Conservation (phyloP, 441 rosid species). For the Melastoma candidum region DNA sequence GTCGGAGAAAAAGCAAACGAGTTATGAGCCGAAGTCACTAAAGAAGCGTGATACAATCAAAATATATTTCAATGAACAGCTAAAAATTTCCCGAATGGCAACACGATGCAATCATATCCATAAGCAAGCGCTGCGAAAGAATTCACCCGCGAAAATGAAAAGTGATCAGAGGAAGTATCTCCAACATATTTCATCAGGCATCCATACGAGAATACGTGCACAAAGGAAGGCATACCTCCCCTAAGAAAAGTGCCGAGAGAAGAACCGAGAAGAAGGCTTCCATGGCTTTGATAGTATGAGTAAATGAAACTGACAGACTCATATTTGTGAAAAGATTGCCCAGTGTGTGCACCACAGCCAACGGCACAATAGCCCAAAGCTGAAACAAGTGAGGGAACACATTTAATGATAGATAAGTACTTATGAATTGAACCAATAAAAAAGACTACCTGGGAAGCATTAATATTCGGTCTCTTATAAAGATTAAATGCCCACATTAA, state of each 20-base stretch:
- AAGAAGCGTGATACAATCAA: not conserved
- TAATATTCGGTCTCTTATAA: constrained; percentile 13
- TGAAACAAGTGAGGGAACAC: constrained; percentile 21
- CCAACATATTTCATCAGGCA: no score
- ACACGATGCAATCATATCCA: constrained; percentile 80
- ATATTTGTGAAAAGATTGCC: constrained; percentile 90
- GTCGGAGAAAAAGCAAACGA: not conserved
- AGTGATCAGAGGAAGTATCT: no score
- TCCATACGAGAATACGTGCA: no score
- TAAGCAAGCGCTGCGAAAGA: constrained; percentile 20
- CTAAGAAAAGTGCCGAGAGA: constrained; percentile 87
- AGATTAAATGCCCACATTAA: constrained; percentile 19
- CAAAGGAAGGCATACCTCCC: constrained; percentile 42
- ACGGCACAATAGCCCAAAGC: constrained; percentile 80
- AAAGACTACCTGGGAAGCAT: constrained; percentile 10
- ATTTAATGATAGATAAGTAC: not conserved
- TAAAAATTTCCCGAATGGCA: constrained; percentile 36
- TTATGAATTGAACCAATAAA: not conserved
- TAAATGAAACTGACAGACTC: constrained; percentile 97
- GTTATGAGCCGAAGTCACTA: no score
- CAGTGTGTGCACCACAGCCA: constrained; percentile 76
- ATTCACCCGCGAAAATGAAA: not conserved
- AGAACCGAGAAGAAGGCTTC: constrained; percentile 97
- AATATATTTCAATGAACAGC: not conserved
- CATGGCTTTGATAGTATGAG: constrained; percentile 96